phyloP scores from a whole-genome alignment of 1,284 basidiomycete species.

The Sphaerobolus stellatus region DNA sequence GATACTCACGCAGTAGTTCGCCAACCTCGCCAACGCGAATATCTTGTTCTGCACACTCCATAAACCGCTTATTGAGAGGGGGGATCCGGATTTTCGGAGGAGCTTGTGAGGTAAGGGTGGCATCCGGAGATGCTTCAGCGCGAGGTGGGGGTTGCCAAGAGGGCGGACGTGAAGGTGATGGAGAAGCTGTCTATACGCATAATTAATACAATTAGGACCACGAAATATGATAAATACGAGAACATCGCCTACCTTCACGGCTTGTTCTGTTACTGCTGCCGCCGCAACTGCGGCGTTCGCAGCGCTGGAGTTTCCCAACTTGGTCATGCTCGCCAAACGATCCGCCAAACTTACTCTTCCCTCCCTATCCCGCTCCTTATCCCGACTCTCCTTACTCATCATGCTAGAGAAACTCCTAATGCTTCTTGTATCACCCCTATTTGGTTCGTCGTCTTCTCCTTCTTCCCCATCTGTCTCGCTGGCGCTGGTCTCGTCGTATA shows the following conservation, averaged over 20 bases:
- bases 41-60: slow-evolving; percentile 70
- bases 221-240: not conserved
- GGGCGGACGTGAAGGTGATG: slow-evolving; percentile 46
- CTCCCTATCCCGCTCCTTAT: slow-evolving; percentile 29
- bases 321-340: slow-evolving; percentile 70
- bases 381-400: slow-evolving; percentile 54
- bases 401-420: slow-evolving; percentile 82
- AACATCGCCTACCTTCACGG: slow-evolving; percentile 1
- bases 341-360: slow-evolving; percentile 69
- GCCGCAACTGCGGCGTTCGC: slow-evolving; percentile 42
- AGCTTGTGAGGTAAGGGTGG: slow-evolving; percentile 2
- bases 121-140: slow-evolving; percentile 17
- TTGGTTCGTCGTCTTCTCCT: slow-evolving; percentile 39
- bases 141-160: slow-evolving; percentile 35
- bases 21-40: slow-evolving; percentile 72
- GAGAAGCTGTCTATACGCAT: slow-evolving; percentile 38
- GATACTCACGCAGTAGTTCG: slow-evolving; percentile 74
- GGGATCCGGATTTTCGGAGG: slow-evolving; percentile 25
- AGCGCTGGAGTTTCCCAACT: too few species aligned
- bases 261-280: slow-evolving; percentile 30
- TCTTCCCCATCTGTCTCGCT: slow-evolving; percentile 34
- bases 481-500: slow-evolving; percentile 29
- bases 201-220: not conserved
- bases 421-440: slow-evolving; percentile 56
- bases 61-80: slow-evolving; percentile 65